A percentile compares a stretch with the other conserved stretches of the same genome.
Conservation (phyloP, 352 stramenopile species). For the Thalassiosira exigua region DNA sequence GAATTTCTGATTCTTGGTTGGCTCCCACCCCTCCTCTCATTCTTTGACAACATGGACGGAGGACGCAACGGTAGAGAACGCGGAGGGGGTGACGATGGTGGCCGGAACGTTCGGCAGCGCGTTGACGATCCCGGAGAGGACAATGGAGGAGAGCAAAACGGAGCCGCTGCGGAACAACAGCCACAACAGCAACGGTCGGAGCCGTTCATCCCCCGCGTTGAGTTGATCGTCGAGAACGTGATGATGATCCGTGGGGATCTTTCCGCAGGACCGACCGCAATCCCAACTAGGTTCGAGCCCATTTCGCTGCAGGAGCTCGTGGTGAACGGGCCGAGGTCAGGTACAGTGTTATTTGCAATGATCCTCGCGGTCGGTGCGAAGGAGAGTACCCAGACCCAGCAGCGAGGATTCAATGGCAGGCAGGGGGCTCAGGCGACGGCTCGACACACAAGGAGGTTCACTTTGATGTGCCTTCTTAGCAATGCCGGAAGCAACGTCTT, state of each 20-base stretch:
- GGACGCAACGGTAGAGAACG: too few species aligned
- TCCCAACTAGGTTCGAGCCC: neutral
- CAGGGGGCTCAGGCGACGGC: neutral
- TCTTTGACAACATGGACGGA: too few species aligned
- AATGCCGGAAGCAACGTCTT: neutral
- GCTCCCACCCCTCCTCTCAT: too few species aligned
- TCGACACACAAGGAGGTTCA: neutral
- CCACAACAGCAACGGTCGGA: too few species aligned
- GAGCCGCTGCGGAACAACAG: too few species aligned
- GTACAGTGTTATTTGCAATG: neutral
- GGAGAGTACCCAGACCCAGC: conserved; percentile 7
- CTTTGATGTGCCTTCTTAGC: neutral
- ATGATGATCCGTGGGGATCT: neutral
- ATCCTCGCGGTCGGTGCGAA: conserved; percentile 1
- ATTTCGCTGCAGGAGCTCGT: neutral
- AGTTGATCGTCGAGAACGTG: neutral
- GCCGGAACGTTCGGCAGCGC: too few species aligned
- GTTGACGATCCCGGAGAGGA: too few species aligned
- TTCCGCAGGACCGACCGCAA: neutral
- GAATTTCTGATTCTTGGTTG: too few species aligned
- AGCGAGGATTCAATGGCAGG: neutral
- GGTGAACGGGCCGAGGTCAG: neutral
- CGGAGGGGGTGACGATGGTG: too few species aligned
- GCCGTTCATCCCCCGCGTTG: too few species aligned
- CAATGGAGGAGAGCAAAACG: too few species aligned